phyloP scores from a whole-genome alignment of 2,329 filamentous ascomycete genomes.

The Graphiopsis chlorocephala region DNA sequence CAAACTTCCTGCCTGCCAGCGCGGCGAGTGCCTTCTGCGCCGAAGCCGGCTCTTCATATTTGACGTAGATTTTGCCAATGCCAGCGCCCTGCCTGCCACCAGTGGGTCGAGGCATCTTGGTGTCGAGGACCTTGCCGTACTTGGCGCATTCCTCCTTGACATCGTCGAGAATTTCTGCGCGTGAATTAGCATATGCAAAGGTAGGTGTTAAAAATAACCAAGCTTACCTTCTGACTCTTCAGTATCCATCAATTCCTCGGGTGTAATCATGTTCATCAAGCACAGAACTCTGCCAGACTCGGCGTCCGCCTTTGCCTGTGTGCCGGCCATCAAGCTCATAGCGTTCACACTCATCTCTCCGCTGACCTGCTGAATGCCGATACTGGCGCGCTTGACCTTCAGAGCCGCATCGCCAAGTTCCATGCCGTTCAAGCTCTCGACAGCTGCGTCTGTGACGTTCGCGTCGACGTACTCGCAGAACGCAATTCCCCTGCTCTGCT shows the following conservation, averaged over 20 bases:
- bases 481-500: slow-evolving; percentile 81
- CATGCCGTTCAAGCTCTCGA: slow-evolving; percentile 90
- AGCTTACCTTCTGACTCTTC: slow-evolving; percentile 57
- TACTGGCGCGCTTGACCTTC: slow-evolving; percentile 83
- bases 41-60: slow-evolving; percentile 75
- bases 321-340: slow-evolving; percentile 95
- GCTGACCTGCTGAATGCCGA: slow-evolving; percentile 90
- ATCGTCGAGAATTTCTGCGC: slow-evolving; percentile 89
- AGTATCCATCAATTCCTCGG: slow-evolving; percentile 87
- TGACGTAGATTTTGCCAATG: slow-evolving; percentile 97
- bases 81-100: slow-evolving; percentile 81
- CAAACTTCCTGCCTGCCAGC: slow-evolving; percentile 93
- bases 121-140: slow-evolving; percentile 77
- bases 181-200: neutral
- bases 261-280: slow-evolving; percentile 96
- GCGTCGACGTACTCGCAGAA: slow-evolving; percentile 93
- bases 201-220: neutral
- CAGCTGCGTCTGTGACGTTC: slow-evolving; percentile 72
- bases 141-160: slow-evolving; percentile 91
- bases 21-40: slow-evolving; percentile 82
- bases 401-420: slow-evolving; percentile 83
- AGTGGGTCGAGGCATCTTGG: slow-evolving; percentile 88
- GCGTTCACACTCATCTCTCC: slow-evolving; percentile 95
- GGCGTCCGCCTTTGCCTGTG: slow-evolving; percentile 67
- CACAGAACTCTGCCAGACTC: slow-evolving; percentile 84